A percentile compares a stretch with the other conserved stretches of the same genome.
phyloP scores from a whole-genome alignment of 179 eudicot genomes.

The Silene vulgaris region DNA sequence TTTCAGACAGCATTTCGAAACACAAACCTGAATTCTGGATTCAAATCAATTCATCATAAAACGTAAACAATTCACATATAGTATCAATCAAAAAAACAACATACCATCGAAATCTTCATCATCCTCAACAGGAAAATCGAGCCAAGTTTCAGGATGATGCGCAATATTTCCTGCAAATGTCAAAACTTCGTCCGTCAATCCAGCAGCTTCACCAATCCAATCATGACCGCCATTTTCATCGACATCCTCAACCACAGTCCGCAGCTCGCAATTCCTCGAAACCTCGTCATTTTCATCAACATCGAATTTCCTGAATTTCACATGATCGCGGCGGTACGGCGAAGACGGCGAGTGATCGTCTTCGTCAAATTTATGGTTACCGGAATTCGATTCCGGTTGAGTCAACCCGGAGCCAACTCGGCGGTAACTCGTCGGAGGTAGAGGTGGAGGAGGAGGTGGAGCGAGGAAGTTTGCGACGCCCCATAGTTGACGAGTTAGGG shows the following conservation, averaged over 20 bases:
- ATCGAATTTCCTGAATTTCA: not conserved
- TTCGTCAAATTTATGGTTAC: constrained; percentile 7
- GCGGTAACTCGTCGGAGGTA: not conserved
- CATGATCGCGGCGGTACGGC: constrained; percentile 13
- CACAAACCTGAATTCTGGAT: not conserved
- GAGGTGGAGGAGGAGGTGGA: constrained; percentile 31
- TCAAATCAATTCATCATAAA: not conserved
- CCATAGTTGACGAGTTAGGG: constrained; percentile 38
- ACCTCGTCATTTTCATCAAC: not conserved
- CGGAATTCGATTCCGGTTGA: constrained; percentile 27
- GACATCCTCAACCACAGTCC: constrained; percentile 15
- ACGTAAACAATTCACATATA: not conserved
- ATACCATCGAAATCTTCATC: constrained; percentile 51
- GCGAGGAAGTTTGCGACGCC: constrained; percentile 44
- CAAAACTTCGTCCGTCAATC: constrained; percentile 75
- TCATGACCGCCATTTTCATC: constrained; percentile 22
- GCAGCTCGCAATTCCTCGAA: constrained; percentile 14
- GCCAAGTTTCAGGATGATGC: constrained; percentile 83
- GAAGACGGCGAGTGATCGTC: constrained; percentile 19
- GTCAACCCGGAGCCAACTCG: constrained; percentile 9
- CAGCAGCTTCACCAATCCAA: constrained; percentile 35
- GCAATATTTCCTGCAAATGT: constrained; percentile 57
- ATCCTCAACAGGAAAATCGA: constrained; percentile 76
- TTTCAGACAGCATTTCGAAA: not conserved
- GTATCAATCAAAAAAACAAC: not conserved